Conservation (phyloP, 805 yeast genomes). For the Phaffomyces opuntiae region DNA sequence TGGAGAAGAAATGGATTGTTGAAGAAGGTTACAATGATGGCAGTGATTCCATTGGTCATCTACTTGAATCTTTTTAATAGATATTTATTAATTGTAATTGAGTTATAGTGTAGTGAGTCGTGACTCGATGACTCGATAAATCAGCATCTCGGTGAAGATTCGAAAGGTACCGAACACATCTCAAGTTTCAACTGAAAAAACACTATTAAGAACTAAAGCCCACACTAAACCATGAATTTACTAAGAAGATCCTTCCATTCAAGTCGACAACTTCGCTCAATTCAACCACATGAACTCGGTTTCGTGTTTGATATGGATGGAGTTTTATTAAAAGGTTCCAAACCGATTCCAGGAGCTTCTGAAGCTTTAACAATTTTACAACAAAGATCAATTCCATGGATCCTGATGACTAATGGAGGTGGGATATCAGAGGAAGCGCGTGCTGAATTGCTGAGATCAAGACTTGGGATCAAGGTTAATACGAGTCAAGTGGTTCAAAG, state of each 20-base stretch:
- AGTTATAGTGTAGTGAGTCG: no score
- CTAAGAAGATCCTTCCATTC: constrained; percentile 6
- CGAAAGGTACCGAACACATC: no score
- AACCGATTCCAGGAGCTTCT: constrained; percentile 58
- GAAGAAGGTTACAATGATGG: constrained; percentile 30
- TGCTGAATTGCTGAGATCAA: constrained; percentile 41
- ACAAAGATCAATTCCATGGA: constrained; percentile 57
- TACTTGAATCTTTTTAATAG: constrained; percentile 1
- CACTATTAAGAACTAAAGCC: neutral
- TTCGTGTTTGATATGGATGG: constrained; percentile 60
- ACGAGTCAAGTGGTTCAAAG: constrained; percentile 66
- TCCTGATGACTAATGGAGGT: constrained; percentile 88
- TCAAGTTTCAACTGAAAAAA: no score
- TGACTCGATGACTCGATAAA: no score
- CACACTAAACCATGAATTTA: neutral
- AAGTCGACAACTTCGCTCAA: neutral
- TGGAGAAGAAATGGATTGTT: constrained; percentile 22
- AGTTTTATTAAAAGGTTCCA: constrained; percentile 69
- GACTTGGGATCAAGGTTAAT: constrained; percentile 28
- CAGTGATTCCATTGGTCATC: constrained; percentile 1
- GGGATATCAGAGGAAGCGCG: constrained; percentile 66
- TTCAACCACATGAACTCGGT: constrained; percentile 12
- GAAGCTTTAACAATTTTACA: constrained; percentile 52
- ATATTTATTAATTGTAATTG: neutral
- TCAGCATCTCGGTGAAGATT: no score